Evolutionary conservation across 2,329 filamentous ascomycete genomes (phyloP).

Genomic region (Penicillium corylophilum): DNA sequence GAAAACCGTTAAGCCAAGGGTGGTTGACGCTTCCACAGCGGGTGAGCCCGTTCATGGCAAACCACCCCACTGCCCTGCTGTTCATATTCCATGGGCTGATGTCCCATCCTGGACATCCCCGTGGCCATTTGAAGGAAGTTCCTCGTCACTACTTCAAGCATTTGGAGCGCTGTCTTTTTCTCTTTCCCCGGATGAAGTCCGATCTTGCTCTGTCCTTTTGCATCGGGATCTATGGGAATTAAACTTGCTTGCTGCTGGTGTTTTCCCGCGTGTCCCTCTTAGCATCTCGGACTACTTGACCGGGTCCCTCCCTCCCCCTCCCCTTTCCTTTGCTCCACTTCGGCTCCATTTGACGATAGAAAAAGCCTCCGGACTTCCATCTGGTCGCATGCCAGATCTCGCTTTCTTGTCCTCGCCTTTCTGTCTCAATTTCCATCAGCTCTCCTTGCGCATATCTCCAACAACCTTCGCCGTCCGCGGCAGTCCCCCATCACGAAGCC

Average conservation of each 20-base stretch:
- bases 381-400: conserved; percentile 18
- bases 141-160: neutral
- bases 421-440: neutral
- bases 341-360: conserved; percentile 21
- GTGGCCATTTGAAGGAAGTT: neutral
- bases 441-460: conserved; percentile 1
- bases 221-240: conserved; percentile 6
- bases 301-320: conserved; percentile 6
- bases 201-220: conserved; percentile 9
- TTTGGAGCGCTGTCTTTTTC: conserved; percentile 1
- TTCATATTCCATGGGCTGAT: conserved; percentile 1
- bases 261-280: conserved; percentile 13
- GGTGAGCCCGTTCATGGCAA: conserved; percentile 31
- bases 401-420: conserved; percentile 3
- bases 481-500: neutral
- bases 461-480: conserved; percentile 4
- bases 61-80: conserved; percentile 21
- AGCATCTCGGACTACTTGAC: conserved; percentile 18
- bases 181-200: conserved; percentile 10
- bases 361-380: conserved; percentile 16
- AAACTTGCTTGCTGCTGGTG: neutral
- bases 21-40: conserved; percentile 25
- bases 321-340: conserved; percentile 22
- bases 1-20: conserved; percentile 37
- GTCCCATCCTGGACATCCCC: neutral